These are phyloP conservation scores for Metarhizium robertsii DNA, from an alignment of 2,329 filamentous ascomycete genomes.

Conservation along the genomic window DNA sequence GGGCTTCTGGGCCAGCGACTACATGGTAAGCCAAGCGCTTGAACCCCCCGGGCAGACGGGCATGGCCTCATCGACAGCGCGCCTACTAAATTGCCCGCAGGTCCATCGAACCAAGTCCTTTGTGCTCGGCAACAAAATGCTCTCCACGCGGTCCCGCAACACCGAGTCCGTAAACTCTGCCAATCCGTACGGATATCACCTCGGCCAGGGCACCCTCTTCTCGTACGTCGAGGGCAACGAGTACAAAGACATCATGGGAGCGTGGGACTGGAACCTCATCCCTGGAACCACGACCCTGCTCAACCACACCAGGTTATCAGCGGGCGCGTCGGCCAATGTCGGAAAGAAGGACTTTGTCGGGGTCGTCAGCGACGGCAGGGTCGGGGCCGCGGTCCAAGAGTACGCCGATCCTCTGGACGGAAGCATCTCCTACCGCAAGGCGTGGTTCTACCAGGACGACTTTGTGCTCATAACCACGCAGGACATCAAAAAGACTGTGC, in stretches of 20 bases:
- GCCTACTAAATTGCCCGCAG: not conserved
- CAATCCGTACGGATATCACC: constrained; percentile 13
- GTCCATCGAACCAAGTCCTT: constrained; percentile 11
- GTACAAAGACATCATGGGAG: constrained; percentile 15
- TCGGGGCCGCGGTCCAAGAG: constrained; percentile 11
- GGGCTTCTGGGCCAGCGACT: constrained; percentile 15
- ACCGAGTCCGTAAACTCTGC: constrained; percentile 14
- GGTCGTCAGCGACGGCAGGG: constrained; percentile 13
- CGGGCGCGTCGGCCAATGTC: constrained; percentile 1
- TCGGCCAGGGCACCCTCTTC: constrained; percentile 15
- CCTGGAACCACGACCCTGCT: constrained; percentile 13
- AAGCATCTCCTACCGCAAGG: constrained; percentile 13
- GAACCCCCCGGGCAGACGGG: not conserved
- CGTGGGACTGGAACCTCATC: constrained; percentile 16
- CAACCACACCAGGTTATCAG: constrained; percentile 7
- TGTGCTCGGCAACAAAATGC: constrained; percentile 12
- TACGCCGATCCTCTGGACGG: constrained; percentile 12
- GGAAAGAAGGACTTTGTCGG: constrained; percentile 15
- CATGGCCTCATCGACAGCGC: not conserved
- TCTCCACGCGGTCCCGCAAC: constrained; percentile 12
- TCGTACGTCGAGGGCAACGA: constrained; percentile 14
- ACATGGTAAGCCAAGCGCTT: constrained; percentile 10
- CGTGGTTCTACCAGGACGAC: constrained; percentile 13
- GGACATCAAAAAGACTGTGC: constrained; percentile 6
- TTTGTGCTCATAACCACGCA: constrained; percentile 11